Evolutionary conservation across 139 green algal genomes (phyloP), one percentile per base, ranked within the genome.

Genomic region (Desmodesmus armatus): DNA sequence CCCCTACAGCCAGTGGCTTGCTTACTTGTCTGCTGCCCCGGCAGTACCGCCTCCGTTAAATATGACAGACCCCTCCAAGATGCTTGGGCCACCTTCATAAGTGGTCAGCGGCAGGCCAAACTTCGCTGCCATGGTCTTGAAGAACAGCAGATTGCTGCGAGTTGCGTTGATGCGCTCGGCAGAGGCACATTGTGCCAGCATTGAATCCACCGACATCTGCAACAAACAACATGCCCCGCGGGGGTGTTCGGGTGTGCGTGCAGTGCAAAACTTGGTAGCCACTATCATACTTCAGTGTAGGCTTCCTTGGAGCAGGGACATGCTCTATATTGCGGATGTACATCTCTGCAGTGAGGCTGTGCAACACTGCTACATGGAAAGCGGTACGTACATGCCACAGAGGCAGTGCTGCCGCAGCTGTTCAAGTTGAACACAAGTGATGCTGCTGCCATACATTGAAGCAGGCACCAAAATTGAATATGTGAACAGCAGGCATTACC

Each of bases 11-110:
- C n/a, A n/a, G n/a, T n/a, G n/a, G n/a, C n/a, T n/a, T n/a, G 4
- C 60, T 39, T 37, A 69, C 60, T 69, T 69, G 23, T 69, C 60
- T 39, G 60, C 49, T 39, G 40, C 41, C 33, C 71, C 85, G 3
- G 78, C 3, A 0, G 86, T 82, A 2, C 27, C 17, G 0, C 27
- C 4, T 23, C 80, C 73, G 0, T 15, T 31, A 21, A 37, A 41
- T 6, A 89, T 87, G 49, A 77, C 80, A 35, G 72, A 78, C 0
- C 47, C 47, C 72, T 89, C 85, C 37, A 87, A 51, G 21, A 89
- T 76, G 3, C 47, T 77, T 0, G 80, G 86, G 0, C 87, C 87
- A 6, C 67, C 82, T 43, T 90, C 87, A 44, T 90, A 90, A 5
- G 76, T 80, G 2, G 80, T 79, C 27, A 90, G 66, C 13, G 82